phyloP scores from a whole-genome alignment of 2,329 filamentous ascomycete genomes.

The Hypoxylon sp. region DNA sequence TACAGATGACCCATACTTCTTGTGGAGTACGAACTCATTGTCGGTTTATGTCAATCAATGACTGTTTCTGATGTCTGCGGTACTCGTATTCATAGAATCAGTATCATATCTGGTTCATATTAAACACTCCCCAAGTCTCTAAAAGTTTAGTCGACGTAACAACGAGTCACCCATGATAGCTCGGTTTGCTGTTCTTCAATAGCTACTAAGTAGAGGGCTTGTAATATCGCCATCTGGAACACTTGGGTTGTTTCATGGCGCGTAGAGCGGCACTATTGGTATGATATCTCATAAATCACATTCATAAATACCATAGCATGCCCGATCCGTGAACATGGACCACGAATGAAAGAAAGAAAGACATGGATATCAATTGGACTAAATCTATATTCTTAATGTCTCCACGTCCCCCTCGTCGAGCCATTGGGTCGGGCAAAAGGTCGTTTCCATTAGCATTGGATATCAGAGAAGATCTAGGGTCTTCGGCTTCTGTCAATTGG shows the following conservation, averaged over 20 bases:
- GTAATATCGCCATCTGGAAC: constrained; percentile 21
- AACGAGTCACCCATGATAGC: constrained; percentile 12
- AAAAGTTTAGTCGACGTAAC: constrained; percentile 20
- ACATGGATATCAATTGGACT: constrained; percentile 31
- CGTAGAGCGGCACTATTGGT: constrained; percentile 35
- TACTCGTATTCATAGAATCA: constrained; percentile 21
- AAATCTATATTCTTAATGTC: constrained; percentile 26
- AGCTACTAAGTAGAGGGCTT: constrained; percentile 19
- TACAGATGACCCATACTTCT: constrained; percentile 29
- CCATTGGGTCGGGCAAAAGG: constrained; percentile 25
- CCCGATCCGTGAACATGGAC: constrained; percentile 27
- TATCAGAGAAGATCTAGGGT: constrained; percentile 37
- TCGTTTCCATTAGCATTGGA: constrained; percentile 25
- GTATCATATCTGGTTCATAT: constrained; percentile 15
- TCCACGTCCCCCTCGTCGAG: constrained; percentile 27
- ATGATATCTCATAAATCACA: constrained; percentile 25
- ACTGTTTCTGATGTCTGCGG: constrained; percentile 20
- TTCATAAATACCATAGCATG: constrained; percentile 13
- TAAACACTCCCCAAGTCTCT: constrained; percentile 2
- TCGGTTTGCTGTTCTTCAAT: constrained; percentile 18
- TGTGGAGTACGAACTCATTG: constrained; percentile 26
- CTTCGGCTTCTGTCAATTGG: constrained; percentile 23
- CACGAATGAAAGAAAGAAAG: constrained; percentile 12
- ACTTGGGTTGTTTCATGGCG: constrained; percentile 27
- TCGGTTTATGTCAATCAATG: constrained; percentile 18